A percentile compares a stretch with the other conserved stretches of the same genome.
Evolutionary conservation across 768 basidiomycete species (phyloP).

Genomic region (Amylocystis lapponica): DNA sequence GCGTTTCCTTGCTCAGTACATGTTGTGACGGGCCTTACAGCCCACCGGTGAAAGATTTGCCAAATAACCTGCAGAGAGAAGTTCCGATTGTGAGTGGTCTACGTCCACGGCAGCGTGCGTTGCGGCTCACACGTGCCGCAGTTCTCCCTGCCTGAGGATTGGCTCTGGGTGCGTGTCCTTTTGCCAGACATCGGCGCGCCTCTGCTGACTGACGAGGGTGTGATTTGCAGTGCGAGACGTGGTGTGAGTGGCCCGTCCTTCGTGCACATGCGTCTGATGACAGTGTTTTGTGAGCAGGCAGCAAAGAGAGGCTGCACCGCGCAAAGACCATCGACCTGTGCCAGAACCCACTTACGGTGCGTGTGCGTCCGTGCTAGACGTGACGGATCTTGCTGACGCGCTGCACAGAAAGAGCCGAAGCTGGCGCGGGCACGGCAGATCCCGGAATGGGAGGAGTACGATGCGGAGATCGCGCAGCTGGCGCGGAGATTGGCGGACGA

Average conservation of each 20-base stretch:
- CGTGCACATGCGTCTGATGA: background rate
- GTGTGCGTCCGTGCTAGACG: conserved; percentile 19
- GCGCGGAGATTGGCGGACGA: conserved; percentile 64
- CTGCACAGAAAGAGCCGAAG: conserved; percentile 89
- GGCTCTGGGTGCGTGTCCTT: conserved; percentile 78
- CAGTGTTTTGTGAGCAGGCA: conserved; percentile 39
- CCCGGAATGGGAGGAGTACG: conserved; percentile 97
- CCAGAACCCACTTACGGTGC: conserved; percentile 90
- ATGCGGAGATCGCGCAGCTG: conserved; percentile 83
- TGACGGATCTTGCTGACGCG: background rate
- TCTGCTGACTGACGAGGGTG: no score
- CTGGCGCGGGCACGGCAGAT: conserved; percentile 88
- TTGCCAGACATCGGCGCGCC: no score
- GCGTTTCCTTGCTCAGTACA: no score
- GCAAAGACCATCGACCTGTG: conserved; percentile 94
- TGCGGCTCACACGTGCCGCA: conserved; percentile 22
- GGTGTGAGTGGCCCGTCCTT: conserved; percentile 59
- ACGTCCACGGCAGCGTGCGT: background rate
- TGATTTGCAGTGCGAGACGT: conserved; percentile 80
- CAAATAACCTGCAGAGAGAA: conserved; percentile 88
- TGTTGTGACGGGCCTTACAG: no score
- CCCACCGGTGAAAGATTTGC: conserved; percentile 90
- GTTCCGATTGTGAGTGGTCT: conserved; percentile 79
- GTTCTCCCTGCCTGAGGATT: conserved; percentile 87
- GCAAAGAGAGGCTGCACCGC: conserved; percentile 73